Conservation (phyloP, 495 filamentous ascomycete species). For the Jackrogersella multiformis region DNA sequence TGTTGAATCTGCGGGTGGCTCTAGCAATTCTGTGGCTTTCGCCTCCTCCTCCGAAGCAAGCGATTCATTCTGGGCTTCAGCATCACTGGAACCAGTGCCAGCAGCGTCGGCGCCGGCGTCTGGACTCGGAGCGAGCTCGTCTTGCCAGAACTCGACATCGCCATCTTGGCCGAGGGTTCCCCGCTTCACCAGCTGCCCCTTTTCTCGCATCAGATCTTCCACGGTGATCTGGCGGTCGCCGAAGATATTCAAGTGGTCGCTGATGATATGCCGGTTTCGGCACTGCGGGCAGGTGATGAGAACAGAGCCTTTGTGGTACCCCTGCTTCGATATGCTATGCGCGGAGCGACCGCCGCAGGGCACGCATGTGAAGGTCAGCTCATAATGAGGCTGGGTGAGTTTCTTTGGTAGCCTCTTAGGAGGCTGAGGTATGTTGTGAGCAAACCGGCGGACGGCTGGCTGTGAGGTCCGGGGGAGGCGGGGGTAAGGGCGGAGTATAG, state of each 20-base stretch:
- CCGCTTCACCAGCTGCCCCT: constrained; percentile 70
- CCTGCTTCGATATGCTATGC: constrained; percentile 87
- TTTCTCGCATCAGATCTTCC: constrained; percentile 74
- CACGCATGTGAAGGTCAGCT: constrained; percentile 90
- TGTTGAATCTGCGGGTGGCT: constrained; percentile 14
- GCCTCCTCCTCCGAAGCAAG: neutral
- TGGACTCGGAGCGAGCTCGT: constrained; percentile 55
- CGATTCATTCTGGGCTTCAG: neutral
- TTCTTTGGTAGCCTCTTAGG: constrained; percentile 33
- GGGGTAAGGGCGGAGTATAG: constrained; percentile 32
- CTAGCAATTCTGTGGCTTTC: constrained; percentile 18
- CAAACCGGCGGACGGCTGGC: constrained; percentile 38
- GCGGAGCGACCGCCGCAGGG: constrained; percentile 79
- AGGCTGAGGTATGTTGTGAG: constrained; percentile 52
- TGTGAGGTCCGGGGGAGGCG: constrained; percentile 30
- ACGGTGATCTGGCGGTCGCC: constrained; percentile 70
- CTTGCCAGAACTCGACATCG: constrained; percentile 75
- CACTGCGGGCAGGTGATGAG: constrained; percentile 88
- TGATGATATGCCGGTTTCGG: constrained; percentile 86
- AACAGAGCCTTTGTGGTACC: constrained; percentile 88
- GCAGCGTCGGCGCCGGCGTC: neutral
- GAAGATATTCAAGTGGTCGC: constrained; percentile 86
- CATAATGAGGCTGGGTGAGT: constrained; percentile 71
- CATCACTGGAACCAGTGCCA: neutral
- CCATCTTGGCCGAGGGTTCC: constrained; percentile 65